Evolutionary conservation across 192 early-diverging fungal genomes (phyloP).

Genomic region (Linnemannia elongata): DNA sequence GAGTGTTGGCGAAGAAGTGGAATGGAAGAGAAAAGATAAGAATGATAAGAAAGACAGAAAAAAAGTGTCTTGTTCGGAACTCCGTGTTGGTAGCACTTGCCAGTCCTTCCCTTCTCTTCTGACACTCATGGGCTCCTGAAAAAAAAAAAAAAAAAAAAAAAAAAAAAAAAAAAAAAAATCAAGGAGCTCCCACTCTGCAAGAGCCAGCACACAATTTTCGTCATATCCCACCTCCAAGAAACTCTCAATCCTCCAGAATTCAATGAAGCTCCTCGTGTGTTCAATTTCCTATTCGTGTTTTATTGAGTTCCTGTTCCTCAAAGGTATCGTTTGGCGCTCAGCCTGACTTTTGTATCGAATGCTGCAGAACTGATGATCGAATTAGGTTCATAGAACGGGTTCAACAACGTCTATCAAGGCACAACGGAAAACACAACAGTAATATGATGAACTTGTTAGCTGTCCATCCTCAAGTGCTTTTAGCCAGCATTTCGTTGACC

Average conservation of each 20-base stretch:
- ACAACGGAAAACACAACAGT: not conserved
- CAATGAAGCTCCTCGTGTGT: not conserved
- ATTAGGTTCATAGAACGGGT: conserved; percentile 93
- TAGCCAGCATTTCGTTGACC: too few relatives aligned
- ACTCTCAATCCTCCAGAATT: too few relatives aligned
- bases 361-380: conserved; percentile 79
- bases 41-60: not conserved
- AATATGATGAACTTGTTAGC: not conserved
- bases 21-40: not conserved
- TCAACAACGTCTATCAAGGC: conserved; percentile 77
- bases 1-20: not conserved
- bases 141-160: too few relatives aligned
- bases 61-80: not conserved
- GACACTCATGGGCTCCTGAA: too few relatives aligned
- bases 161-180: too few relatives aligned
- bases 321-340: conserved; percentile 82
- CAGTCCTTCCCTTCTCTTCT: too few relatives aligned
- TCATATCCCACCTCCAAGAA: too few relatives aligned
- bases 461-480: not conserved
- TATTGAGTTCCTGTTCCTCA: conserved; percentile 34
- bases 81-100: too few relatives aligned
- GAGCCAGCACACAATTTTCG: too few relatives aligned
- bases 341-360: conserved; percentile 87
- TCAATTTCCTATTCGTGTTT: conserved; percentile 2
- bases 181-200: too few relatives aligned